Percentiles rank a stretch among this genome's conserved stretches.
These are phyloP conservation scores for Phlyctochytrium bullatum DNA, from an alignment of 192 early-diverging fungal species.

Conservation along the genomic window DNA sequence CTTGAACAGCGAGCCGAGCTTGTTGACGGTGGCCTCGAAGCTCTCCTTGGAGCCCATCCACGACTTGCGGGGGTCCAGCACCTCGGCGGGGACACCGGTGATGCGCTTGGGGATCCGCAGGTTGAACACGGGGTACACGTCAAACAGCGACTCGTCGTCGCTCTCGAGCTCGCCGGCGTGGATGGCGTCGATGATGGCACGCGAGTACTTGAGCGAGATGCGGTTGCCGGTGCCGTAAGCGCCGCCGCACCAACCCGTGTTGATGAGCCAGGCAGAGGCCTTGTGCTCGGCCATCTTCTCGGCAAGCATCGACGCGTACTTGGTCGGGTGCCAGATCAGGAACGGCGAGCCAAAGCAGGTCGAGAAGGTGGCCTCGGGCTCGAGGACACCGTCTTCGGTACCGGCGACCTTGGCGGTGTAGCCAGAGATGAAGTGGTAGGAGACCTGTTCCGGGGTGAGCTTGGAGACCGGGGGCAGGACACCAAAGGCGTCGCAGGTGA, in stretches of 20 bases:
- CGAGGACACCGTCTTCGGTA: constrained; percentile 86
- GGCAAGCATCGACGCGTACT: constrained; percentile 92
- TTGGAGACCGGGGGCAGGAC: constrained; percentile 83
- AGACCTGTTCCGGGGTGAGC: constrained; percentile 77
- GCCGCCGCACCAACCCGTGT: constrained; percentile 94
- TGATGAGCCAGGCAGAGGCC: constrained; percentile 85
- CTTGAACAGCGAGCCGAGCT: constrained; percentile 77
- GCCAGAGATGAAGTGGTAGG: constrained; percentile 96
- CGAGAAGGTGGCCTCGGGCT: constrained; percentile 52
- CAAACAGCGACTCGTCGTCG: constrained; percentile 68
- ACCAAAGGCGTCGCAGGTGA: constrained; percentile 94
- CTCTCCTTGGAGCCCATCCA: constrained; percentile 73
- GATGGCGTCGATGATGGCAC: constrained; percentile 93
- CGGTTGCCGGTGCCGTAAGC: constrained; percentile 82
- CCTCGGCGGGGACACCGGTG: constrained; percentile 71
- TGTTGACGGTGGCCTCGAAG: constrained; percentile 60
- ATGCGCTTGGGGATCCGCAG: constrained; percentile 76
- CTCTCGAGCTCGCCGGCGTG: constrained; percentile 82
- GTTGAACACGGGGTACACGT: constrained; percentile 79
- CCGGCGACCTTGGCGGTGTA: constrained; percentile 96
- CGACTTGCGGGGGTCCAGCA: constrained; percentile 79
- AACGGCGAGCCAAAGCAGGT: constrained; percentile 94
- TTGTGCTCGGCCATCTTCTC: constrained; percentile 83
- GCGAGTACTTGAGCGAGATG: constrained; percentile 90
- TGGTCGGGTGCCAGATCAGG: constrained; percentile 88